Conservation (phyloP, 2,329 filamentous ascomycete genomes). For the Microcera coccophila region DNA sequence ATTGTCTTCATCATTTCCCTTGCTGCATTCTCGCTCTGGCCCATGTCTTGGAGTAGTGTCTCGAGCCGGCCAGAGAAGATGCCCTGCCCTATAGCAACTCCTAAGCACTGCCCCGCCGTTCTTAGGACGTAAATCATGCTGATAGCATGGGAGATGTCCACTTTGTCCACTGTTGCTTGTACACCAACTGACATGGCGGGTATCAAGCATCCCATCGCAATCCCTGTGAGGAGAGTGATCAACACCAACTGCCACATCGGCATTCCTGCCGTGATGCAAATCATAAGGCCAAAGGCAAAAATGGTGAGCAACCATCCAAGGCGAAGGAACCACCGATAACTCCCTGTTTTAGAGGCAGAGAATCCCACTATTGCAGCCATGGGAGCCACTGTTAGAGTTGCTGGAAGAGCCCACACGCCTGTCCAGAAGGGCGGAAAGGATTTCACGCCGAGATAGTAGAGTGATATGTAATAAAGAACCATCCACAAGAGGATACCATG, state of each 20-base stretch:
- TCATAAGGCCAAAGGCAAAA: conserved; percentile 54
- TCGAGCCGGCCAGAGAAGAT: conserved; percentile 24
- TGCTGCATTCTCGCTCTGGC: conserved; percentile 10
- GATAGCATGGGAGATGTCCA: conserved; percentile 21
- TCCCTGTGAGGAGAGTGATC: conserved; percentile 55
- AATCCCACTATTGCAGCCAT: conserved; percentile 54
- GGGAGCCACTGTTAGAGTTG: conserved; percentile 61
- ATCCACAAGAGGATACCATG: conserved; percentile 28
- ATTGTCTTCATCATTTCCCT: conserved; percentile 20
- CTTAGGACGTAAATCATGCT: conserved; percentile 26
- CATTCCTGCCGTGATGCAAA: conserved; percentile 46
- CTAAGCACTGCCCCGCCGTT: conserved; percentile 26
- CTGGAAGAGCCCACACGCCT: conserved; percentile 52
- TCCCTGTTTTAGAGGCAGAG: conserved; percentile 51
- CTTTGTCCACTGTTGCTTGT: conserved; percentile 45
- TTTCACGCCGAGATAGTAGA: conserved; percentile 26
- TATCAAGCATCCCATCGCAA: conserved; percentile 63
- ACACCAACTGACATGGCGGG: conserved; percentile 60
- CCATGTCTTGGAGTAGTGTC: conserved; percentile 10
- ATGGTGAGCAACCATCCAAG: conserved; percentile 58
- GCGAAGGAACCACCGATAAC: conserved; percentile 60
- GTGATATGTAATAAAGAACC: conserved; percentile 27
- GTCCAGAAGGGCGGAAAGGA: conserved; percentile 19
- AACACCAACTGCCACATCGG: conserved; percentile 55
- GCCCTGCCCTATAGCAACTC: conserved; percentile 24